Evolutionary conservation across 2,329 filamentous ascomycete genomes (phyloP), one percentile per base, ranked within the genome.

Genomic region (Monosporascus sp.): DNA sequence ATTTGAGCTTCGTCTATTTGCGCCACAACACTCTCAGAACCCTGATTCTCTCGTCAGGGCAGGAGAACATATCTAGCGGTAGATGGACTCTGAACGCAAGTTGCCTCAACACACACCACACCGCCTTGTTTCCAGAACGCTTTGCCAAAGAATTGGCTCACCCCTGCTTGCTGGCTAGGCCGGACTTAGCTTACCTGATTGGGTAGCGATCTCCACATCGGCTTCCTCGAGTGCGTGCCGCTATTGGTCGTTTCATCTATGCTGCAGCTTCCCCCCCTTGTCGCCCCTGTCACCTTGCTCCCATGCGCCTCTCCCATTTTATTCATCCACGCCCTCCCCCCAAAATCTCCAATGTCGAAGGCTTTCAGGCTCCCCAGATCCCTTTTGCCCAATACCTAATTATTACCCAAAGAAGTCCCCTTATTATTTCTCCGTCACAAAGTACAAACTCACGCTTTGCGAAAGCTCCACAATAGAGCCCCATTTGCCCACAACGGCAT

Each of bases 181-280:
- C 75, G 74, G 76, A 62, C 65, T 60, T 71, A 65, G 62, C 67
- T 68, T 75, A 67, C 75, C 72, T 66, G 62, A 77, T 81, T 79
- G 73, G 78, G 75, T 71, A 76, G 67, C 63, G 70, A 65, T 64
- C 69, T 69, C 72, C 69, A 67, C 68, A 72, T 71, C 69, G 70
- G 69, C 68, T 67, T 67, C 68, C 55, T 49, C 55, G 63, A 49
- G 55, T 2, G 31, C 47, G 51, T 57, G 55, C 65, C 63, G 64
- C 71, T 69, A 81, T 80, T 81, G 78, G 78, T 61, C 70, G 70
- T 66, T 73, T 75, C 73, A 79, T 80, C 70, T 72, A 71, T 73
- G 72, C 73, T 72, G 69, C 72, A 70, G 70, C 65, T 63, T 65
- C 65, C 55, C 59, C 54, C 58, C 60, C 62, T 59, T 22, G n/a